Evolutionary conservation across 192 early-diverging fungal species (phyloP).

Genomic region (Chytriomyces sp.): DNA sequence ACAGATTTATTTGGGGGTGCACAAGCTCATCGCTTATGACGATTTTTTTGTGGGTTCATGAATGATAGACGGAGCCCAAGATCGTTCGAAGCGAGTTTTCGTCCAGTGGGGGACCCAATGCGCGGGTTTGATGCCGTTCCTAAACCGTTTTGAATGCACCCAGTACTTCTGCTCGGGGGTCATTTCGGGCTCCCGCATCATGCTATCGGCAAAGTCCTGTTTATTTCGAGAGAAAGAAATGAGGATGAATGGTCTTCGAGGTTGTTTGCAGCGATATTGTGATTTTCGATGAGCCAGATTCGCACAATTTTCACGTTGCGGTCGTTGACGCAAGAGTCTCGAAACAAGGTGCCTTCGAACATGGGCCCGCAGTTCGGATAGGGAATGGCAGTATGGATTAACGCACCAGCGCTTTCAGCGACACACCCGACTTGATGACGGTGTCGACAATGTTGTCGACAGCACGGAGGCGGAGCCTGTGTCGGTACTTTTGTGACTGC

Average conservation of each 20-base stretch:
- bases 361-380: neutral
- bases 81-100: constrained; percentile 49
- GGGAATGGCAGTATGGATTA: neutral
- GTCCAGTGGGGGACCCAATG: constrained; percentile 64
- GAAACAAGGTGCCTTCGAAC: neutral
- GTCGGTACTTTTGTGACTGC: constrained; percentile 56
- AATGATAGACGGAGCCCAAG: constrained; percentile 43
- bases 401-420: constrained; percentile 53
- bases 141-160: constrained; percentile 56
- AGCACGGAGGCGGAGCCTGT: constrained; percentile 48
- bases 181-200: constrained; percentile 52
- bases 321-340: neutral
- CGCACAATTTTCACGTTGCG: too few relatives aligned
- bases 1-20: too few relatives aligned
- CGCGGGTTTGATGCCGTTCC: constrained; percentile 60
- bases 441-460: constrained; percentile 57
- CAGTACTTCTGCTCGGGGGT: constrained; percentile 59
- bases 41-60: constrained; percentile 42
- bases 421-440: constrained; percentile 51
- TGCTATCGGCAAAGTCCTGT: constrained; percentile 47
- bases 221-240: neutral
- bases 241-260: neutral
- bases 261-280: neutral
- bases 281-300: neutral
- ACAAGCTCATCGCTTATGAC: neutral